Evolutionary conservation across 192 early-diverging fungal species (phyloP).

Genomic region (Coemansia asiatica): DNA sequence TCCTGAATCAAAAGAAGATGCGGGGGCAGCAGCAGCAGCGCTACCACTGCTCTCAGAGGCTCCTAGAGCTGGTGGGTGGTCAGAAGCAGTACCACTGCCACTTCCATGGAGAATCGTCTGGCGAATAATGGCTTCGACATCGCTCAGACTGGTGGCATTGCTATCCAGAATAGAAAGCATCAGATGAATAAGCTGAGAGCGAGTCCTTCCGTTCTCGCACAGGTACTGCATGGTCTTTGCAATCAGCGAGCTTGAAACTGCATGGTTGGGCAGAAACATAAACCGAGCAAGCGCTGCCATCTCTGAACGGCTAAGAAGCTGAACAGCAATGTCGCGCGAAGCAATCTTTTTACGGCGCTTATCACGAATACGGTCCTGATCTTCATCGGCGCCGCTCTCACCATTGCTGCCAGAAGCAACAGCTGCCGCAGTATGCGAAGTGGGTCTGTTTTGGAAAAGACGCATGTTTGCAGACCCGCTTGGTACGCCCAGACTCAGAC

Average conservation of each 20-base stretch:
- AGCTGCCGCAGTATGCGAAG: background rate
- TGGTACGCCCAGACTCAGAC: conserved; percentile 25
- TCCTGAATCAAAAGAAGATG: background rate
- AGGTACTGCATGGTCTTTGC: conserved; percentile 55
- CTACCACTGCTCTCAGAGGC: conserved; percentile 22
- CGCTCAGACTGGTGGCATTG: conserved; percentile 46
- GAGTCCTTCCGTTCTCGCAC: conserved; percentile 85
- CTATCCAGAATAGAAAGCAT: conserved; percentile 84
- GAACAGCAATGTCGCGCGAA: conserved; percentile 40
- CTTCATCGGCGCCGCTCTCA: background rate
- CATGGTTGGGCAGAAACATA: conserved; percentile 83
- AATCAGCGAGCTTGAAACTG: conserved; percentile 63
- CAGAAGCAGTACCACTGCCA: background rate
- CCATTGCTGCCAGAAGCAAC: background rate
- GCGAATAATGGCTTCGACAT: conserved; percentile 41
- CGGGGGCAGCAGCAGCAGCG: background rate
- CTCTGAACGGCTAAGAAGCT: conserved; percentile 76
- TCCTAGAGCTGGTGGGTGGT: conserved; percentile 3
- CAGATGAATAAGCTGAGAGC: conserved; percentile 80
- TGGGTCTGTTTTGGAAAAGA: background rate
- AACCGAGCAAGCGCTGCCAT: conserved; percentile 82
- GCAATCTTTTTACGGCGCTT: conserved; percentile 47
- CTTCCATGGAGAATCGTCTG: conserved; percentile 14
- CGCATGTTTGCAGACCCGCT: conserved; percentile 1
- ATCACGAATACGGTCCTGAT: conserved; percentile 35